Evolutionary conservation across 2,329 filamentous ascomycete genomes (phyloP), one percentile per base, ranked within the genome.

Genomic region (Aureobasidium subglaciale): DNA sequence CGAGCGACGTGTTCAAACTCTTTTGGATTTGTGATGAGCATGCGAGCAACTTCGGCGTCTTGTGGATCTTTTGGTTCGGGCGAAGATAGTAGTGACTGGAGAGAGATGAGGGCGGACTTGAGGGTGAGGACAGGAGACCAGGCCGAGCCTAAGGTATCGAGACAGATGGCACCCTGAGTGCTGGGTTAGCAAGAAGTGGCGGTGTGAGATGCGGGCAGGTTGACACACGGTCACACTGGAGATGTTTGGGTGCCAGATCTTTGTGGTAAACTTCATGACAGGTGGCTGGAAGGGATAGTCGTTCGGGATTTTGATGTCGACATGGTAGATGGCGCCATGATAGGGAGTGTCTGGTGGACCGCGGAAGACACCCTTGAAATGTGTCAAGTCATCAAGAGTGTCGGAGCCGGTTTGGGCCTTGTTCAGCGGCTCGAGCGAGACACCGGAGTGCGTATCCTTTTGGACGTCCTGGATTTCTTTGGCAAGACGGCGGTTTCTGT

Each of bases 101-200:
- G 79, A 25, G 91, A 96, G 58, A 99, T 84, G 42, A 99, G 82
- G 34, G 92, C 90, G 18, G 90, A 95, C 74, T 96, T 97, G 71
- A 99, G 92, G 13, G 92, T 99, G 59, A 96, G 81, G 22, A 99
- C 91, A 0, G 93, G 93, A 5, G 92, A 96, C 93, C 93, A 99
- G 63, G 88, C 90, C 11, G 82, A 82, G 9, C 87, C 86, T 15
- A 99, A 81, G 0, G 91, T 97, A 68, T 99, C 93, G 55, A 99
- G 84, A 67, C 93, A 99, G 69, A 99, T 99, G 24, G 91, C 92
- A 56, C 93, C 93, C 90, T 97, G 60, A 10, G 50, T 57, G 37
- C 42, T 20, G 18, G 29, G 58, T 71, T 59, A 74, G 65, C 29
- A 60, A 43, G 29, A 41, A 15, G 27, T 3, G 45, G 18, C 16